A percentile compares a stretch with the other conserved stretches of the same genome.
phyloP scores from a whole-genome alignment of 441 rosid genomes.

The Jatropha podagrica region DNA sequence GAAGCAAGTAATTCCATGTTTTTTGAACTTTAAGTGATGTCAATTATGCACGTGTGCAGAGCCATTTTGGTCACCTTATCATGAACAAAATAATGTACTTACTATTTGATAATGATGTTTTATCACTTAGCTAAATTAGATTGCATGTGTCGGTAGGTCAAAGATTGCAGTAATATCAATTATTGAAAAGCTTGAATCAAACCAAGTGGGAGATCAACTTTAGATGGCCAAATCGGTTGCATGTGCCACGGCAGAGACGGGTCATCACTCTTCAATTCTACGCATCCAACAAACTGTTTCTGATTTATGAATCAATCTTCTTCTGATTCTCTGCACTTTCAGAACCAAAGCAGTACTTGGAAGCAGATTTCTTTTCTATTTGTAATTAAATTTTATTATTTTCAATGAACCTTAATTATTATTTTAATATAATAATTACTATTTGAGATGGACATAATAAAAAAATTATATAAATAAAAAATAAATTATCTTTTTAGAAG shows the following conservation, averaged over 20 bases:
- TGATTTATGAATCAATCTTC: neutral
- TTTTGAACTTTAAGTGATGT: neutral
- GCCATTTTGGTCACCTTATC: neutral
- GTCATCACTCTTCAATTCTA: neutral
- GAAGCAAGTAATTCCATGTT: neutral
- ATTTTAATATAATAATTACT: no score
- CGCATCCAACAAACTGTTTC: neutral
- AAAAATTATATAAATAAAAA: no score
- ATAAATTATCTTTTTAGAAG: no score
- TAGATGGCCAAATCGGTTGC: conserved; percentile 17
- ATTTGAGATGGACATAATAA: no score
- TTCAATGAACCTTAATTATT: no score
- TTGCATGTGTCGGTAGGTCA: neutral
- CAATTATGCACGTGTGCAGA: neutral
- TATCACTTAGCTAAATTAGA: neutral
- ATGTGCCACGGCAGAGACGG: conserved; percentile 13
- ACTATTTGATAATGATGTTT: neutral
- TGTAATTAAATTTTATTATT: no score
- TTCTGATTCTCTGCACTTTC: neutral
- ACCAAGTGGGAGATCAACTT: no score
- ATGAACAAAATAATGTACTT: neutral
- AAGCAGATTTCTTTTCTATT: neutral
- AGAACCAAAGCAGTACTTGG: neutral
- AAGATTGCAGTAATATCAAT: neutral
- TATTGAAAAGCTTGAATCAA: no score